Percentiles rank a stretch among this genome's conserved stretches.
Conservation (phyloP, 768 basidiomycete species). For the Tricholoma sp. region DNA sequence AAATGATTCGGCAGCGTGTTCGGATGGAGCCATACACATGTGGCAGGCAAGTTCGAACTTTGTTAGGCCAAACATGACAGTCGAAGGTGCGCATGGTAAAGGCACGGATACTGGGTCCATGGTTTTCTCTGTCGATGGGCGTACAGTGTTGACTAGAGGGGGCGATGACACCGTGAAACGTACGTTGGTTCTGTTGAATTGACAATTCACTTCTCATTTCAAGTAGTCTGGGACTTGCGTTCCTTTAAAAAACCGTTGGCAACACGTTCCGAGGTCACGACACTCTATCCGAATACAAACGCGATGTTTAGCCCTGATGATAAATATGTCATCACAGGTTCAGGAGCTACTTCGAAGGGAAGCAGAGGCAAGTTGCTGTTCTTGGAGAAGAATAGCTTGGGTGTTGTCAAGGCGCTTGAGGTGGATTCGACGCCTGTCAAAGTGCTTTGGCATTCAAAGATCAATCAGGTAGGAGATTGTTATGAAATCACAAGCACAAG, state of each 20-base stretch:
- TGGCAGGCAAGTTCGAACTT: slow-evolving; percentile 94
- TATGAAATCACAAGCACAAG: background rate
- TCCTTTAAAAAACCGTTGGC: slow-evolving; percentile 86
- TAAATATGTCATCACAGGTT: slow-evolving; percentile 81
- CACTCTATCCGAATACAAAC: slow-evolving; percentile 90
- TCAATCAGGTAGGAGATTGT: slow-evolving; percentile 81
- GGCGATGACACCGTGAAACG: slow-evolving; percentile 95
- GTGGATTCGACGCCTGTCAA: slow-evolving; percentile 82
- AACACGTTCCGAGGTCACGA: slow-evolving; percentile 56
- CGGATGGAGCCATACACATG: slow-evolving; percentile 89
- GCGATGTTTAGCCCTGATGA: slow-evolving; percentile 95
- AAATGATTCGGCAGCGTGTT: slow-evolving; percentile 57
- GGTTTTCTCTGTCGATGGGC: slow-evolving; percentile 84
- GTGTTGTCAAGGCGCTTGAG: slow-evolving; percentile 59
- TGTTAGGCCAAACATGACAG: slow-evolving; percentile 80
- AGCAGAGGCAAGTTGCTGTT: slow-evolving; percentile 70
- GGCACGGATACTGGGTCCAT: slow-evolving; percentile 83
- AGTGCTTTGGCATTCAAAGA: slow-evolving; percentile 92
- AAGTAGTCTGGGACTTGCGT: slow-evolving; percentile 88
- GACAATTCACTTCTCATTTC: background rate
- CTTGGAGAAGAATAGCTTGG: slow-evolving; percentile 63
- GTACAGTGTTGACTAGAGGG: slow-evolving; percentile 81
- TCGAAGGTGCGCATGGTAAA: slow-evolving; percentile 85
- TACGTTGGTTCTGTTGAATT: slow-evolving; percentile 36
- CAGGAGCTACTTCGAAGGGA: slow-evolving; percentile 61